Evolutionary conservation across 2,329 filamentous ascomycete species (phyloP), one percentile per base, ranked within the genome.

Genomic region (Diaporthe destruens): DNA sequence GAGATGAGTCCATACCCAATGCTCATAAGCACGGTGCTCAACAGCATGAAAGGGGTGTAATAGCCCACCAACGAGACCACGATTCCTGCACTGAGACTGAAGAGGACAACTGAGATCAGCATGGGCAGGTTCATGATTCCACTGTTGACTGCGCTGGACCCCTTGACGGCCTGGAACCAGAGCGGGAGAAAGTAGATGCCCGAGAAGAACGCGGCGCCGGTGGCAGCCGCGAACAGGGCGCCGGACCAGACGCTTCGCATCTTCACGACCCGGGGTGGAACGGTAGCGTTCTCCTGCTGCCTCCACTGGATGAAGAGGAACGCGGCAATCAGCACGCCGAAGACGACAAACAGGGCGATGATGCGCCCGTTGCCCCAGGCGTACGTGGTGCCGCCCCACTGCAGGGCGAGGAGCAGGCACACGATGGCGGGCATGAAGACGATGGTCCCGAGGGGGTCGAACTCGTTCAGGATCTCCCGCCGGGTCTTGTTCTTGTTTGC

Each of bases 371-470:
- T 76, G 36, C 36, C 36, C 83, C 84, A 85, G 0, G 77, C 74
- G 69, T 85, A 83, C n/a, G 77, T 79, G 18, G 78, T 81, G 44
- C 83, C 84, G 71, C 82, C 84, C 85, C 85, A 87, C 74, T 87
- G 84, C 23, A 88, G 79, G 4, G 86, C 86, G 9, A 88, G 78
- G 3, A 87, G 77, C 16, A 87, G 81, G 71, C 82, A 86, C 70
- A 86, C 79, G 36, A 85, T 83, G 29, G 81, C 76, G 11, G 78
- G 78, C 77, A 79, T 78, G 57, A 80, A 80, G 2, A 80, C 76
- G 8, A 70, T n/a, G 2, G 77, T 78, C n/a, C 78, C 78, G 9
- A 76, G 69, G 3, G 78, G 78, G 53, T 80, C 79, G 57, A 80
- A 78, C 53, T 78, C 73, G 72, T 74, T 76, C 51, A 80, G 70